Percentiles rank a stretch among this genome's conserved stretches.
Evolutionary conservation across 371 early-diverging fungal genomes (phyloP).

Genomic region (Mortierella polycephala): DNA sequence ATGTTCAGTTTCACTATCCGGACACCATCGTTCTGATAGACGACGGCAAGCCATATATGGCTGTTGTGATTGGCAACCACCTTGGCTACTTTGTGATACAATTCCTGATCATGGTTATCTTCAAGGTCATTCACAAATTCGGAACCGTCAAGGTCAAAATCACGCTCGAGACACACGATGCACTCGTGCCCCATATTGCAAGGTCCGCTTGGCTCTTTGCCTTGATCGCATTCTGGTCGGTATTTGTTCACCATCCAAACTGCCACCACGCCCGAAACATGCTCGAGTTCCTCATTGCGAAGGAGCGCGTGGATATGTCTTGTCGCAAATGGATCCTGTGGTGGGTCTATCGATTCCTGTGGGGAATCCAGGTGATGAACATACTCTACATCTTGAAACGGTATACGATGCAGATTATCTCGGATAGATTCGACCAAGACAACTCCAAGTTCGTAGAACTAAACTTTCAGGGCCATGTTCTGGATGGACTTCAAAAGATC

Average conservation of each 20-base stretch:
- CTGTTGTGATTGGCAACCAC: constrained; percentile 26
- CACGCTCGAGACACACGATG: constrained; percentile 39
- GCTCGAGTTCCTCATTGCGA: constrained; percentile 1
- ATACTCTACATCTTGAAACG: constrained; percentile 41
- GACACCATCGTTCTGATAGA: constrained; percentile 25
- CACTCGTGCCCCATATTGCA: constrained; percentile 25
- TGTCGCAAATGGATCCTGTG: constrained; percentile 43
- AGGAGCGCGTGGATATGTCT: constrained; percentile 22
- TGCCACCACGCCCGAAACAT: constrained; percentile 19
- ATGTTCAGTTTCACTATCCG: constrained; percentile 19
- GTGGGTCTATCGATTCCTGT: constrained; percentile 40
- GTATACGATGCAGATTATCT: constrained; percentile 34
- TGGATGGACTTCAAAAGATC: constrained; percentile 41
- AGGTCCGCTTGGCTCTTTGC: constrained; percentile 32
- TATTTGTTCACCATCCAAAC: constrained; percentile 32
- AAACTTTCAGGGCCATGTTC: constrained; percentile 48
- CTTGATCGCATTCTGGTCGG: constrained; percentile 25
- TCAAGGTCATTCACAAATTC: constrained; percentile 30
- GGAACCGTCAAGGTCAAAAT: constrained; percentile 33
- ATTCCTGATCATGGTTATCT: constrained; percentile 29
- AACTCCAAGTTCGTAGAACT: constrained; percentile 33
- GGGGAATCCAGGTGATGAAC: constrained; percentile 42
- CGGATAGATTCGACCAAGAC: constrained; percentile 45
- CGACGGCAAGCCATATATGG: constrained; percentile 29
- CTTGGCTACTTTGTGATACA: constrained; percentile 40